phyloP scores from a whole-genome alignment of 495 filamentous ascomycete genomes.

The Talaromyces thailandensis region DNA sequence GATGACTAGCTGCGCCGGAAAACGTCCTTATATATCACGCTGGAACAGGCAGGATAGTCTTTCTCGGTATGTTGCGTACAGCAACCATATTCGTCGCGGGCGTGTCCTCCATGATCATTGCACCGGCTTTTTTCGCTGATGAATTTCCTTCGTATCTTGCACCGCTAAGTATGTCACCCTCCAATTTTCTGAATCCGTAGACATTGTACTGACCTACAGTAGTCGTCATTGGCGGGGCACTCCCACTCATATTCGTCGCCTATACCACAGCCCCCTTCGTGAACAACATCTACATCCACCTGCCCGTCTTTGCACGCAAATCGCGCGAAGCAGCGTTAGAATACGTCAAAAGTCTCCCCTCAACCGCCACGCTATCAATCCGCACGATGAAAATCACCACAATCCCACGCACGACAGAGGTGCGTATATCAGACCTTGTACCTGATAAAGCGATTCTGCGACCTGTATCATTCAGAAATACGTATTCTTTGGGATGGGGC shows the following conservation, averaged over 20 bases:
- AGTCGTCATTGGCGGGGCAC: slow-evolving; percentile 51
- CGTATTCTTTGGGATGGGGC: slow-evolving; percentile 24
- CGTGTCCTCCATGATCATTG: slow-evolving; percentile 50
- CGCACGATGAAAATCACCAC: slow-evolving; percentile 58
- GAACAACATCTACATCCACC: slow-evolving; percentile 57
- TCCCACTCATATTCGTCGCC: slow-evolving; percentile 59
- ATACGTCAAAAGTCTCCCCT: slow-evolving; percentile 54
- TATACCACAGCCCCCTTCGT: slow-evolving; percentile 62
- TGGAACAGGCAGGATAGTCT: slow-evolving; percentile 54
- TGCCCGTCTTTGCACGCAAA: slow-evolving; percentile 59
- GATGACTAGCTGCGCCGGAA: slow-evolving; percentile 41
- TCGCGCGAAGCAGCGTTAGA: slow-evolving; percentile 58
- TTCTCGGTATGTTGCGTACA: slow-evolving; percentile 59
- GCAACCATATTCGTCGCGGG: slow-evolving; percentile 62
- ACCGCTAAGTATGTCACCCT: slow-evolving; percentile 31
- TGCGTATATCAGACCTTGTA: slow-evolving; percentile 30
- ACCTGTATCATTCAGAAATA: slow-evolving; percentile 31
- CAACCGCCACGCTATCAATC: slow-evolving; percentile 54
- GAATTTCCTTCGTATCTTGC: slow-evolving; percentile 37
- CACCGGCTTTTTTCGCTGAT: slow-evolving; percentile 46
- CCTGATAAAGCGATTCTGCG: slow-evolving; percentile 20
- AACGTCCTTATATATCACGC: slow-evolving; percentile 64
- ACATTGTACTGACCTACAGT: not conserved
- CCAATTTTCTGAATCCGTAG: not conserved
- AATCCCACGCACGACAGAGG: slow-evolving; percentile 29